Evolutionary conservation across 257 asterid species (phyloP).

Genomic region (Lantana camara): DNA sequence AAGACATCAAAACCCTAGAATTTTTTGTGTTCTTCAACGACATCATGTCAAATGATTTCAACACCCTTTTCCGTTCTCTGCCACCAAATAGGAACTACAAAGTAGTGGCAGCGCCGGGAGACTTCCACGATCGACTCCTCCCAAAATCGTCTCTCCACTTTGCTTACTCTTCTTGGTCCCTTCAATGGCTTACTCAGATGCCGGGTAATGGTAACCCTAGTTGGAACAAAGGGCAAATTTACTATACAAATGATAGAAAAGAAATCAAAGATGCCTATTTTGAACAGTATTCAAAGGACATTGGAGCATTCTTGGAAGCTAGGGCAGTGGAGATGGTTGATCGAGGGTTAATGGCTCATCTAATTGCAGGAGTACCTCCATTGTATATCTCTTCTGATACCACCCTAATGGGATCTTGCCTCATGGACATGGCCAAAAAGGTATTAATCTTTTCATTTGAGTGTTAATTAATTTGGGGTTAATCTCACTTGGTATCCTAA

Average conservation of each 20-base stretch:
- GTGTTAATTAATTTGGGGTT: too few relatives aligned
- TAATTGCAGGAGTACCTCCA: too few relatives aligned
- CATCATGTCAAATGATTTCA: slow-evolving; percentile 34
- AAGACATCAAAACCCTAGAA: background rate
- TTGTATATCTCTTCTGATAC: too few relatives aligned
- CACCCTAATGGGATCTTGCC: too few relatives aligned
- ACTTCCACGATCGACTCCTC: slow-evolving; percentile 30
- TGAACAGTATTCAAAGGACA: slow-evolving; percentile 24
- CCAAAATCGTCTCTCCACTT: slow-evolving; percentile 35
- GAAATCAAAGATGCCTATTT: slow-evolving; percentile 34
- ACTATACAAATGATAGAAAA: slow-evolving; percentile 17
- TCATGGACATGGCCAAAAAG: too few relatives aligned
- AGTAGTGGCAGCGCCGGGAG: slow-evolving; percentile 29
- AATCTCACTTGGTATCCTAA: too few relatives aligned
- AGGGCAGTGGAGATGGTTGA: slow-evolving; percentile 35
- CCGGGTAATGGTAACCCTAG: slow-evolving; percentile 28
- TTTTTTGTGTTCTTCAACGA: slow-evolving; percentile 33
- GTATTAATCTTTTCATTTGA: too few relatives aligned
- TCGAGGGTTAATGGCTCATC: too few relatives aligned
- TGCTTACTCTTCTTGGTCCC: slow-evolving; percentile 40
- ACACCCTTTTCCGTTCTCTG: slow-evolving; percentile 34
- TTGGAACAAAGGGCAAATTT: slow-evolving; percentile 36
- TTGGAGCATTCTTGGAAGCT: slow-evolving; percentile 24
- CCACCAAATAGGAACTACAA: slow-evolving; percentile 18
- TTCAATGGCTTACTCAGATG: slow-evolving; percentile 37